Conservation (phyloP, 176 grass and related monocot species). For the Typha latifolia region DNA sequence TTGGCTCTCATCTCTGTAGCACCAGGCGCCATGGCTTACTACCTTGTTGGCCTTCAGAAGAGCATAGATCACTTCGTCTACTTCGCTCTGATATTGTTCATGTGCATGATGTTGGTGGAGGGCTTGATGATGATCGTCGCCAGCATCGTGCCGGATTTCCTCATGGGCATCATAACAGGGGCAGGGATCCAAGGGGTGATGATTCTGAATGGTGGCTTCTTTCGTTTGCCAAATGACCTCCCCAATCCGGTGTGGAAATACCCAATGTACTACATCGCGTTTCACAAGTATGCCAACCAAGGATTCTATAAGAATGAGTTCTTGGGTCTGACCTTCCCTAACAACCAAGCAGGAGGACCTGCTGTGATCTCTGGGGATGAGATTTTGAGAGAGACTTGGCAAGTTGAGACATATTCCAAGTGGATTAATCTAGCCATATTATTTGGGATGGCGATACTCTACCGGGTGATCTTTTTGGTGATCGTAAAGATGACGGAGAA, state of each 20-base stretch:
- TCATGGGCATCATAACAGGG: slow-evolving; percentile 96
- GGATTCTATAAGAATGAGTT: slow-evolving; percentile 93
- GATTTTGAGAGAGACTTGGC: slow-evolving; percentile 50
- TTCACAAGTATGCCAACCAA: slow-evolving; percentile 82
- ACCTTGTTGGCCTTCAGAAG: slow-evolving; percentile 48
- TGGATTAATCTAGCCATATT: slow-evolving; percentile 70
- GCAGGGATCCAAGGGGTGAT: slow-evolving; percentile 84
- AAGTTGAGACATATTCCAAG: slow-evolving; percentile 70
- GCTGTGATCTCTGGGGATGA: slow-evolving; percentile 43
- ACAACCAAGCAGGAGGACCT: slow-evolving; percentile 17
- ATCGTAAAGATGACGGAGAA: slow-evolving; percentile 70
- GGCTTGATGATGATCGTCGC: slow-evolving; percentile 91
- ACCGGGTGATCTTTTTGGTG: slow-evolving; percentile 50
- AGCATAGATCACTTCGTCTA: slow-evolving; percentile 63
- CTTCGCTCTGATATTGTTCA: slow-evolving; percentile 68
- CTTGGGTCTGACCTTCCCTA: slow-evolving; percentile 62
- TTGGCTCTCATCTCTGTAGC: slow-evolving; percentile 62
- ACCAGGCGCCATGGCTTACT: slow-evolving; percentile 77
- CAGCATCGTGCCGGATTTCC: slow-evolving; percentile 67
- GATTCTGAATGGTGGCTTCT: slow-evolving; percentile 90
- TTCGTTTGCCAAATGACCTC: slow-evolving; percentile 57
- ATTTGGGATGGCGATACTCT: slow-evolving; percentile 57
- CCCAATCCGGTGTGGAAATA: slow-evolving; percentile 64
- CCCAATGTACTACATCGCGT: slow-evolving; percentile 78
- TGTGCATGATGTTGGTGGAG: slow-evolving; percentile 75